A percentile compares a stretch with the other conserved stretches of the same genome.
These are phyloP conservation scores for Aspergillus cavernicola DNA, from an alignment of 495 filamentous ascomycete species.

Conservation along the genomic window DNA sequence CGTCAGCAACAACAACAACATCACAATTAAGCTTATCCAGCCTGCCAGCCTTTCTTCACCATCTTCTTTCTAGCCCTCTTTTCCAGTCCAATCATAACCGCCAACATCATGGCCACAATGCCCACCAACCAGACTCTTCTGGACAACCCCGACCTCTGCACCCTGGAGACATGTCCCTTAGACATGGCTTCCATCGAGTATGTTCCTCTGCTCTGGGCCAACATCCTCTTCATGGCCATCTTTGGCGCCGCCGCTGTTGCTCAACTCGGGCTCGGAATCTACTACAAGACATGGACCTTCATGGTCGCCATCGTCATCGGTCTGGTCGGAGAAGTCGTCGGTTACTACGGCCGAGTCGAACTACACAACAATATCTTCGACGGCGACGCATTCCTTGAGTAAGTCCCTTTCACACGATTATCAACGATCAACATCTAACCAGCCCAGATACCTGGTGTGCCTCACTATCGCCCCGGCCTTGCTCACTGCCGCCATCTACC, in stretches of 20 bases:
- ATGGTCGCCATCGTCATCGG: constrained; percentile 24
- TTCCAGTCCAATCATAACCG: background rate
- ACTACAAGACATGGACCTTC: constrained; percentile 30
- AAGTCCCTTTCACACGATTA: background rate
- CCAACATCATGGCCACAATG: background rate
- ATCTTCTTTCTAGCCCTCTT: background rate
- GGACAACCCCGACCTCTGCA: constrained; percentile 23
- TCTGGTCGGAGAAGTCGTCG: constrained; percentile 31
- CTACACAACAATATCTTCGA: constrained; percentile 33
- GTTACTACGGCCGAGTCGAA: constrained; percentile 30
- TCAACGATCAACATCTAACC: background rate
- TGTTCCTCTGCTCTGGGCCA: constrained; percentile 32
- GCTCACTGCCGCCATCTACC: constrained; percentile 55
- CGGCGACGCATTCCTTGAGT: constrained; percentile 28
- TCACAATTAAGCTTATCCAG: background rate
- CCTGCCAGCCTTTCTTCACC: background rate
- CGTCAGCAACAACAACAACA: background rate
- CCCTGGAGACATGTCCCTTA: constrained; percentile 37
- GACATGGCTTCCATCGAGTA: constrained; percentile 29
- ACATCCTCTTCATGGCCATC: constrained; percentile 31
- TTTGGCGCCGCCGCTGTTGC: constrained; percentile 25
- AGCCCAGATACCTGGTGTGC: constrained; percentile 41
- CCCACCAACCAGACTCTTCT: constrained; percentile 8
- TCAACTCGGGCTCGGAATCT: constrained; percentile 26
- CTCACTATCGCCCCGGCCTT: constrained; percentile 57